Base-by-base conservation (phyloP, 768 basidiomycete species). In the Russula dissimulans region DNA sequence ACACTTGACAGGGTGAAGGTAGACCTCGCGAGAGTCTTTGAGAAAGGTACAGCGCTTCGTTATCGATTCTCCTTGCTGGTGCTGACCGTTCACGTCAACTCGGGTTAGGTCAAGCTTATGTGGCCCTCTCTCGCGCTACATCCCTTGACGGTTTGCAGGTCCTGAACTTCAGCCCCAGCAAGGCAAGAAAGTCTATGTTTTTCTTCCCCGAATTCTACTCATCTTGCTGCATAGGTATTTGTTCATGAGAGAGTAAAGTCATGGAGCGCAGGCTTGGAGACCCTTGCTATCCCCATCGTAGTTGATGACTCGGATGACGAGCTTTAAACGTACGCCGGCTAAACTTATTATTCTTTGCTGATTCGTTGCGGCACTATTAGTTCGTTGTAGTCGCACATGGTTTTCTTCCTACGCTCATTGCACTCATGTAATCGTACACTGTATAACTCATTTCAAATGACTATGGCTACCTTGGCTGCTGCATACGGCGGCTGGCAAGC, bases 1-100 rank as follows among this genome's bases (percentile, higher is more conserved):
- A 98, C 97, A 0, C 77, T 99, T 10, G 89, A 94, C 29, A 84
- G 92, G 48, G 95, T 98, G 66, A 95, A 89, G 69, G 95, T 98
- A 46, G 95, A 98, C 69, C 78, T 99, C 39, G 85, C 85, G 34
- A 87, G 84, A 69, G 89, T 98, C 5, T 99, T 99, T 68, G 97
- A 93, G 73, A 92, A 91, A 72, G 91, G 89, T 83, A 52, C 26
- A 76, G 62, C 26, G n/a, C 17, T 44, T 31, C 10, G 18, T 44
- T 10, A 29, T 59, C 38, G 14, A 42, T 41, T 54, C 36, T n/a
- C 56, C 29, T 10, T 32, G 18, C 17, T 22, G 36, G 10, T 36
- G 17, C 18, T 48, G 44, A 45, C 42, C 12, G 15, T 47, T 29
- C 11, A 31, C 36, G 6, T 45, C 31, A 38, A 51, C n/a, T 4